Conservation (phyloP, 116 monocot genomes). For the Posidonia oceanica region DNA sequence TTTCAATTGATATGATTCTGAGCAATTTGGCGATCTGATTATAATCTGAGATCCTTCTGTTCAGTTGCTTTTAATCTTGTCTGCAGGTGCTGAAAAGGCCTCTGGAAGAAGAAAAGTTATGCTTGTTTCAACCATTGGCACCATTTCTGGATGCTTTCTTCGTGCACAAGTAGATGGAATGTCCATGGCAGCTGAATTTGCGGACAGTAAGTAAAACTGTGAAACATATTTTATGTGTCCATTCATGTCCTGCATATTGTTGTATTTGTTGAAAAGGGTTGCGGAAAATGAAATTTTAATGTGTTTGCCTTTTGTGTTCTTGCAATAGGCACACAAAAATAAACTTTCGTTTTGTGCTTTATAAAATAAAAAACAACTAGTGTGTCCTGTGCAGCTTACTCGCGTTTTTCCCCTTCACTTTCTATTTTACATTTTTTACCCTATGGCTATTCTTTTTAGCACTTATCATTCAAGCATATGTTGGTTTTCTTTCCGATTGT, state of each 20-base stretch:
- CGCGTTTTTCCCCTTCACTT: no score
- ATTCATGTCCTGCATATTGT: constrained; percentile 1
- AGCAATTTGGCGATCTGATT: no score
- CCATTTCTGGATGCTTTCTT: constrained; percentile 19
- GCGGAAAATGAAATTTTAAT: not conserved
- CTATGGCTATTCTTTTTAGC: no score
- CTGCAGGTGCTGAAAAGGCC: constrained; percentile 9
- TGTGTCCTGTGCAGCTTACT: no score
- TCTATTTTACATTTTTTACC: no score
- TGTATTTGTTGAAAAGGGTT: not conserved
- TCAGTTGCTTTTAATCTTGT: not conserved
- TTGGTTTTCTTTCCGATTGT: no score
- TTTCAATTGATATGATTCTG: no score
- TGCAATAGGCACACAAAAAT: no score
- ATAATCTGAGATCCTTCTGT: not conserved
- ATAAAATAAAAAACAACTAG: no score
- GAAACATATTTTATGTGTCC: not conserved
- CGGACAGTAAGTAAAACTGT: constrained; percentile 46
- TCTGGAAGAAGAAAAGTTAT: constrained; percentile 51
- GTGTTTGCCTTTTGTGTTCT: no score
- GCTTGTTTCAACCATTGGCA: constrained; percentile 32
- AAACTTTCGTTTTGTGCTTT: no score
- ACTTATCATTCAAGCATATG: no score
- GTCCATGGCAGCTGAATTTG: constrained; percentile 49
- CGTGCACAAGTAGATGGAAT: constrained; percentile 12